Conservation (phyloP, 495 filamentous ascomycete species). For the Penicillium chermesinum region DNA sequence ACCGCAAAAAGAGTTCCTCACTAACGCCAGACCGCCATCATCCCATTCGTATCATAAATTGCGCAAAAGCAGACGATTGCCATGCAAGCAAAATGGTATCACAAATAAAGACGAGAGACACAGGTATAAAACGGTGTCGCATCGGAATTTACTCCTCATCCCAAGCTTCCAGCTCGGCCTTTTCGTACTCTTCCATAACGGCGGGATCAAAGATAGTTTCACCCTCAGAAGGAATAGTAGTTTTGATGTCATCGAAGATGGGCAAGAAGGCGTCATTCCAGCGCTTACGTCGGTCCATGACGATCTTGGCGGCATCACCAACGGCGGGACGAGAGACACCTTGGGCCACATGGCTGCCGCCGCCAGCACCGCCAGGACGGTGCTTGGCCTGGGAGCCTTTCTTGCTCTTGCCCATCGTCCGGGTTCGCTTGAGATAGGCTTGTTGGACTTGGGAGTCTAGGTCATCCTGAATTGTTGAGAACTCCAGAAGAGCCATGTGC, state of each 20-base stretch:
- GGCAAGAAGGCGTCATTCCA: slow-evolving; percentile 87
- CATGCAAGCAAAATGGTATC: background rate
- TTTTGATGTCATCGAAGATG: slow-evolving; percentile 74
- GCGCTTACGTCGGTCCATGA: slow-evolving; percentile 82
- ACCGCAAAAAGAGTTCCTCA: background rate
- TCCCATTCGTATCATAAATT: slow-evolving; percentile 19
- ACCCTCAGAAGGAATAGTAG: slow-evolving; percentile 46
- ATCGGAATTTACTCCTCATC: slow-evolving; percentile 55
- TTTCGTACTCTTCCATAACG: slow-evolving; percentile 53
- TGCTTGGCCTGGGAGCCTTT: slow-evolving; percentile 66
- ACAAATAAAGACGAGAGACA: background rate
- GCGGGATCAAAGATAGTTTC: slow-evolving; percentile 63
- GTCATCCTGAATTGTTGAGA: slow-evolving; percentile 92
- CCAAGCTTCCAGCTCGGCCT: slow-evolving; percentile 69
- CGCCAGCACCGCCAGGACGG: slow-evolving; percentile 58
- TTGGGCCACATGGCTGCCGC: slow-evolving; percentile 48
- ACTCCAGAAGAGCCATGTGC: slow-evolving; percentile 92
- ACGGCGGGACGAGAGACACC: slow-evolving; percentile 71
- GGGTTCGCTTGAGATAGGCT: slow-evolving; percentile 93
- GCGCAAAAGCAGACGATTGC: background rate
- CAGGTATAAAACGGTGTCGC: background rate
- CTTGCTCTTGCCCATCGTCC: slow-evolving; percentile 88
- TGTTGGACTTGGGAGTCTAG: slow-evolving; percentile 92
- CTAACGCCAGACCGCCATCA: slow-evolving; percentile 19
- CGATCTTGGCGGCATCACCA: slow-evolving; percentile 77